phyloP scores from a whole-genome alignment of 164 flowering plant species.

The Saururus chinensis region DNA sequence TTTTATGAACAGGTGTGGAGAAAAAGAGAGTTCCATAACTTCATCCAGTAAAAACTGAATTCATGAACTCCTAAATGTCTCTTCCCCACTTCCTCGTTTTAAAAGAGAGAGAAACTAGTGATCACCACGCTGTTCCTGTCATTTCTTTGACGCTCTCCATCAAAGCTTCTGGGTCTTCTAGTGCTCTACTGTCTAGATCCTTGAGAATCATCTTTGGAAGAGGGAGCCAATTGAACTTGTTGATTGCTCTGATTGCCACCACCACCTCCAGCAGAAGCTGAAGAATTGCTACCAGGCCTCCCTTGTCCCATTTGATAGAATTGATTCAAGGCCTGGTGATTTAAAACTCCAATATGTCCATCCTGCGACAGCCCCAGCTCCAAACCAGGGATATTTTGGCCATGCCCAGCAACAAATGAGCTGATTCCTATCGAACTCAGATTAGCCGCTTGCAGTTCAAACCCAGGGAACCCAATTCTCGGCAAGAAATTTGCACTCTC shows the following conservation, averaged over 20 bases:
- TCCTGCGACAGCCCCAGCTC: constrained; percentile 74
- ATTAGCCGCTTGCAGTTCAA: constrained; percentile 44
- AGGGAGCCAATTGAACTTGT: constrained; percentile 22
- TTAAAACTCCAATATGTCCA: constrained; percentile 42
- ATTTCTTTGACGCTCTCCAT: constrained; percentile 8
- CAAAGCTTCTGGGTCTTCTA: background rate
- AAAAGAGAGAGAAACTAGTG: constrained; percentile 10
- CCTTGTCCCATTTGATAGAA: constrained; percentile 44
- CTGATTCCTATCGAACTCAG: constrained; percentile 17
- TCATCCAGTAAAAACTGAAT: constrained; percentile 7
- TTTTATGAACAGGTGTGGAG: constrained; percentile 16
- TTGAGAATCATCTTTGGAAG: constrained; percentile 71
- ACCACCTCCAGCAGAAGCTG: constrained; percentile 18
- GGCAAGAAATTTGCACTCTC: constrained; percentile 6
- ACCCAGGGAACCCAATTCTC: constrained; percentile 44
- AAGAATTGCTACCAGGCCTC: constrained; percentile 6
- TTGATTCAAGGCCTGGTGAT: constrained; percentile 39
- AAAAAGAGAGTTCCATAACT: constrained; percentile 11
- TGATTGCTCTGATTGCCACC: constrained; percentile 7
- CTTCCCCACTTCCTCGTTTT: constrained; percentile 14
- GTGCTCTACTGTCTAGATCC: constrained; percentile 43
- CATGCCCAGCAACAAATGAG: constrained; percentile 20
- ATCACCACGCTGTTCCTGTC: constrained; percentile 10
- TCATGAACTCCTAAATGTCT: constrained; percentile 10
- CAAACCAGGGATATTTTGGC: constrained; percentile 45